Conservation (phyloP, 495 filamentous ascomycete genomes). For the Hypoxylon subgilvum region DNA sequence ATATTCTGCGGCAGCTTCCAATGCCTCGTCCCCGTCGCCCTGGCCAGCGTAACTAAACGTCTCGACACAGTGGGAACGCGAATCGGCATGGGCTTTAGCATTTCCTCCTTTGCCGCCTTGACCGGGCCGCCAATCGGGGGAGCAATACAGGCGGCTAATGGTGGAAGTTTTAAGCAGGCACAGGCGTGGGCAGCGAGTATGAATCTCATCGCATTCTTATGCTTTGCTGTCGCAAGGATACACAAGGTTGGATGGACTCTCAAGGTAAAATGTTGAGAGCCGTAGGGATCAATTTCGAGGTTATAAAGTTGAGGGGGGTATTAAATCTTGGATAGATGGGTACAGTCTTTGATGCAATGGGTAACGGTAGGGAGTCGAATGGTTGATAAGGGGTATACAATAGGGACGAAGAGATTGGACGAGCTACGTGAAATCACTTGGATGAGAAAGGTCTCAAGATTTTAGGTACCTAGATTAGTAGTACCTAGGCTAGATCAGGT, state of each 20-base stretch:
- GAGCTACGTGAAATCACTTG: no score
- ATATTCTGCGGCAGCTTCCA: constrained; percentile 66
- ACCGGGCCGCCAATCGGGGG: constrained; percentile 74
- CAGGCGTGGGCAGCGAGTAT: constrained; percentile 62
- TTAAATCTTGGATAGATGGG: no score
- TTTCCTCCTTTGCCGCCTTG: constrained; percentile 67
- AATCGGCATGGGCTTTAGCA: constrained; percentile 72
- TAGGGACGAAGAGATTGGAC: no score
- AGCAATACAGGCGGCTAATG: constrained; percentile 53
- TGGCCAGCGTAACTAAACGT: constrained; percentile 66
- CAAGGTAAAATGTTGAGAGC: constrained; percentile 43
- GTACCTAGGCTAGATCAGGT: no score
- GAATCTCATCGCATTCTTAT: constrained; percentile 46
- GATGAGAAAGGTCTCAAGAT: no score
- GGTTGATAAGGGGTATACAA: no score
- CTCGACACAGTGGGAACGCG: constrained; percentile 66
- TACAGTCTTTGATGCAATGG: no score
- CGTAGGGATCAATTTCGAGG: no score
- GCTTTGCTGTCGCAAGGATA: constrained; percentile 56
- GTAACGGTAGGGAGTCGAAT: no score
- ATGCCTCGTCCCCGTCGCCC: constrained; percentile 64
- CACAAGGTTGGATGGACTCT: constrained; percentile 27
- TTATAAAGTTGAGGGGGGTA: no score
- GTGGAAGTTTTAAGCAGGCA: constrained; percentile 62
- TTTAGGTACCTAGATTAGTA: no score